These are phyloP conservation scores for Leishmania guyanensis DNA, from an alignment of 208 protist genomes.

Conservation along the genomic window DNA sequence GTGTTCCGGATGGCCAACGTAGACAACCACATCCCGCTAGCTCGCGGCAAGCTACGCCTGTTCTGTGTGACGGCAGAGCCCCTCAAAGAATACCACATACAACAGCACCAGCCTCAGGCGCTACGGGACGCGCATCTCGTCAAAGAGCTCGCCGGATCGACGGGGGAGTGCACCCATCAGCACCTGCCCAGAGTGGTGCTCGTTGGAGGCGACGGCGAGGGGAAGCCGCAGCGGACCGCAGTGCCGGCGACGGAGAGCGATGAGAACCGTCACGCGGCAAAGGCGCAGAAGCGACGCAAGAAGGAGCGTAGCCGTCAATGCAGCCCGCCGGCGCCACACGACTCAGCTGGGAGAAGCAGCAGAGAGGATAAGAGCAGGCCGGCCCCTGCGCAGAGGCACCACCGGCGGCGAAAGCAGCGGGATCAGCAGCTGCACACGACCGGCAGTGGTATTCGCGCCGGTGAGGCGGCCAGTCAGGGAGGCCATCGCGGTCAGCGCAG, in stretches of 20 bases:
- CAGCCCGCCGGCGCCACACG: background rate
- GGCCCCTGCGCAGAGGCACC: constrained; percentile 3
- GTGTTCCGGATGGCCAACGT: constrained; percentile 83
- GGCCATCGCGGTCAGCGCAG: constrained; percentile 1
- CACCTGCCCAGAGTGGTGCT: constrained; percentile 3
- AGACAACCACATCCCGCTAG: constrained; percentile 57
- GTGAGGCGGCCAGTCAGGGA: background rate
- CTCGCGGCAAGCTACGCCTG: constrained; percentile 64
- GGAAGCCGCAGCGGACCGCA: background rate
- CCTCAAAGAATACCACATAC: constrained; percentile 42
- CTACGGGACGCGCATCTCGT: background rate
- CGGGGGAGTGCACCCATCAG: constrained; percentile 5
- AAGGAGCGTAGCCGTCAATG: background rate
- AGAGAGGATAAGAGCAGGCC: background rate
- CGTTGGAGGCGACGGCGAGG: background rate
- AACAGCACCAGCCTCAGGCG: constrained; percentile 41
- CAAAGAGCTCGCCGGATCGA: constrained; percentile 7
- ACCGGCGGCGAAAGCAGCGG: constrained; percentile 2
- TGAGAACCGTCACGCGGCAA: background rate
- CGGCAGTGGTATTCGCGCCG: background rate
- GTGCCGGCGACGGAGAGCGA: background rate
- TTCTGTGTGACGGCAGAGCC: constrained; percentile 71
- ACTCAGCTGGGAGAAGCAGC: background rate
- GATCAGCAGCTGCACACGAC: background rate
- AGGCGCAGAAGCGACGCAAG: background rate